A percentile compares a stretch with the other conserved stretches of the same genome.
Conservation (phyloP, 805 yeast genomes). For the Cyberlindnera nakhonratchasimensis region DNA sequence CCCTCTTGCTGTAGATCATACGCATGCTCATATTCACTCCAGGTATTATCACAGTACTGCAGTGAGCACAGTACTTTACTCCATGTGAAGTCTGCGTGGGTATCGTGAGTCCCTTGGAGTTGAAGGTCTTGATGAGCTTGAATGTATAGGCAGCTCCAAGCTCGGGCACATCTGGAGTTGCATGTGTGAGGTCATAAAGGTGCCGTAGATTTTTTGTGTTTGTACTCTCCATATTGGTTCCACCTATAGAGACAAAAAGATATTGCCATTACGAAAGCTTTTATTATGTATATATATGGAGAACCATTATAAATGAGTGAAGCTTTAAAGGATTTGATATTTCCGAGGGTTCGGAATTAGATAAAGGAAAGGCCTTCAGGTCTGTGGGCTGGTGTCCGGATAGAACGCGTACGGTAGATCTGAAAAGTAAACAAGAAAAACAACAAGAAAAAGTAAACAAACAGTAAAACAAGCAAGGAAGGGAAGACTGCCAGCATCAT, state of each 20-base stretch:
- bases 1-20: conserved; percentile 16
- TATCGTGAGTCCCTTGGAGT: conserved; percentile 25
- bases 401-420: too few species aligned
- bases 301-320: too few species aligned
- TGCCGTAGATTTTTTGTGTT: conserved; percentile 15
- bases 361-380: too few species aligned
- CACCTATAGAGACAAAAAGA: too few species aligned
- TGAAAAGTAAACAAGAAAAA: conserved; percentile 4
- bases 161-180: conserved; percentile 11
- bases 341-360: too few species aligned
- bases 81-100: conserved; percentile 10
- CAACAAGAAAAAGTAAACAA: too few species aligned
- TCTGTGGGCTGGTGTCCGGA: too few species aligned
- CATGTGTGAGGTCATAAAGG: conserved; percentile 19
- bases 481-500: not conserved
- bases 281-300: too few species aligned
- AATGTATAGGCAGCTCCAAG: conserved; percentile 25
- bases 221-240: conserved; percentile 10
- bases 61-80: conserved; percentile 14
- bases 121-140: conserved; percentile 29
- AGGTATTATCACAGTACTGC: conserved; percentile 29
- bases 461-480: conserved; percentile 1
- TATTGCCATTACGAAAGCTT: too few species aligned
- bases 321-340: too few species aligned
- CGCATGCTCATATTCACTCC: conserved; percentile 28